phyloP scores from a whole-genome alignment of 2,329 filamentous ascomycete genomes.

The Endocalyx cinctus region DNA sequence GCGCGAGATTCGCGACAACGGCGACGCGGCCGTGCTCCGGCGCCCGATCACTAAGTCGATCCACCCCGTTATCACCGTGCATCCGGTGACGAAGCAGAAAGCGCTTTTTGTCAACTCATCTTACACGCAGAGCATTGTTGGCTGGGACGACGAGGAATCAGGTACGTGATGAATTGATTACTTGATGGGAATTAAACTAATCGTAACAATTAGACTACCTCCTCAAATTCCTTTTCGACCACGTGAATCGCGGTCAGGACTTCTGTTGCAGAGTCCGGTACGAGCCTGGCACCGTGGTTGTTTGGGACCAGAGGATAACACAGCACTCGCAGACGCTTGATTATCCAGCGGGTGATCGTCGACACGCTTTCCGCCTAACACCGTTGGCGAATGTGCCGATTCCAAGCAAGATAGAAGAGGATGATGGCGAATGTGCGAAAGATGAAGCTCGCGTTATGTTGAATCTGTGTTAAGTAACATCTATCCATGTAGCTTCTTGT shows the following conservation, averaged over 20 bases:
- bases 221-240: slow-evolving; percentile 18
- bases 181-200: neutral
- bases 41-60: slow-evolving; percentile 24
- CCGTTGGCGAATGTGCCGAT: slow-evolving; percentile 21
- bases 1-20: slow-evolving; percentile 18
- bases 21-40: slow-evolving; percentile 20
- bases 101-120: slow-evolving; percentile 29
- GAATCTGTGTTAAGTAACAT: slow-evolving; percentile 11
- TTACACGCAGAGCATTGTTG: slow-evolving; percentile 25
- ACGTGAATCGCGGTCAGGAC: slow-evolving; percentile 15
- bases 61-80: slow-evolving; percentile 21
- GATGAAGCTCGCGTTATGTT: slow-evolving; percentile 12
- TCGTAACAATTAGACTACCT: slow-evolving; percentile 16
- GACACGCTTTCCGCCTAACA: slow-evolving; percentile 23
- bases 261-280: slow-evolving; percentile 18
- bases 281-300: slow-evolving; percentile 16
- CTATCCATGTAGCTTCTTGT: no score
- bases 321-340: slow-evolving; percentile 16
- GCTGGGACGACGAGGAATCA: slow-evolving; percentile 18
- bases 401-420: slow-evolving; percentile 17
- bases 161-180: neutral
- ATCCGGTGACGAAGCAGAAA: slow-evolving; percentile 29
- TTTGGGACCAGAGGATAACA: slow-evolving; percentile 6
- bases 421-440: slow-evolving; percentile 17
- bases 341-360: slow-evolving; percentile 17